Conservation (phyloP, 371 early-diverging fungal genomes). For the Syncephalastrum racemosum region DNA sequence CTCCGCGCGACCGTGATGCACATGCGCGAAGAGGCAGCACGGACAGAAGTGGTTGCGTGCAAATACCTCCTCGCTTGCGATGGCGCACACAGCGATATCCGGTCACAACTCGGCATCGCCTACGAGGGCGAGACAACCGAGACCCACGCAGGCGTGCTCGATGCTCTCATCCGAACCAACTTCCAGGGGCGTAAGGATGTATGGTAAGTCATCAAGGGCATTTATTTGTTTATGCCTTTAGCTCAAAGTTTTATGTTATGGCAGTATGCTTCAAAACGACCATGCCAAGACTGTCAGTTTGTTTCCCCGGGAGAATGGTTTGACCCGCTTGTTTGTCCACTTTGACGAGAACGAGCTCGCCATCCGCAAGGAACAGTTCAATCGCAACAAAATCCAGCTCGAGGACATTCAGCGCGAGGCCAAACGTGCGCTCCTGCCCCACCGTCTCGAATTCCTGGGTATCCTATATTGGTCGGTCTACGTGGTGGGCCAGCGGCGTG, state of each 20-base stretch:
- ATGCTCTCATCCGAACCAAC: conserved; percentile 47
- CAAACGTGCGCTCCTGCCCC: conserved; percentile 41
- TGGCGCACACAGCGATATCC: conserved; percentile 48
- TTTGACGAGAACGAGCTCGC: conserved; percentile 39
- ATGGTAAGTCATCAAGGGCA: conserved; percentile 28
- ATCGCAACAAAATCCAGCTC: conserved; percentile 47
- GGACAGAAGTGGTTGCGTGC: conserved; percentile 35
- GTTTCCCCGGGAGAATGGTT: conserved; percentile 46
- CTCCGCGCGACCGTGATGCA: conserved; percentile 38
- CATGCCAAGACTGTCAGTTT: conserved; percentile 36
- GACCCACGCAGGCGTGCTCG: conserved; percentile 44
- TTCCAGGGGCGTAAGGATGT: conserved; percentile 41
- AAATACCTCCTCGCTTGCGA: conserved; percentile 46
- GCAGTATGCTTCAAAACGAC: conserved; percentile 40
- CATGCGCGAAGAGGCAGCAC: conserved; percentile 24
- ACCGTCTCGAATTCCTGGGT: conserved; percentile 48
- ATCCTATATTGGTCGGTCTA: conserved; percentile 48
- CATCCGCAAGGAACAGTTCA: conserved; percentile 40
- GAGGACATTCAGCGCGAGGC: conserved; percentile 51
- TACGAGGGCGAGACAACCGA: conserved; percentile 44
- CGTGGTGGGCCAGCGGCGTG: conserved; percentile 45
- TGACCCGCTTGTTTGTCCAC: conserved; percentile 48
- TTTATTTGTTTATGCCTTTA: neutral
- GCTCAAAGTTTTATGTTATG: neutral
- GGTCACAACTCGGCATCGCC: conserved; percentile 32